Percentiles rank a stretch among this genome's conserved stretches.
These are phyloP conservation scores for Eimeria sp. DNA, from an alignment of 169 alveolate genomes.

Conservation along the genomic window DNA sequence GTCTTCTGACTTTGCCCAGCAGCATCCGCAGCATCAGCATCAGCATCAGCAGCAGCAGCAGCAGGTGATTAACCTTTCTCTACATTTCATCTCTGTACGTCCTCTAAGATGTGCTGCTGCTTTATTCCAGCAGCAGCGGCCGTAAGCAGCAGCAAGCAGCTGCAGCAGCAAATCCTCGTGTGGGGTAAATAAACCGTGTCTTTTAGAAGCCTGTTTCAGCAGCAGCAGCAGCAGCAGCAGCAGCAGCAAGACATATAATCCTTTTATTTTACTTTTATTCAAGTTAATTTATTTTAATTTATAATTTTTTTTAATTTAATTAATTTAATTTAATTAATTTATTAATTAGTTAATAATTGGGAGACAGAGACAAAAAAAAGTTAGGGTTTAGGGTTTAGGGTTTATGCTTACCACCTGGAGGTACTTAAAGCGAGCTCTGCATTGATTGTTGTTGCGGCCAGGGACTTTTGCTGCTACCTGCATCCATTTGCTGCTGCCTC, in stretches of 20 bases:
- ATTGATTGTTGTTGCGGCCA: constrained; percentile 91
- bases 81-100: constrained; percentile 87
- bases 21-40: background rate
- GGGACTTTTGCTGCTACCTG: constrained; percentile 89
- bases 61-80: constrained; percentile 82
- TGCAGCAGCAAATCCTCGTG: constrained; percentile 87
- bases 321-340: no score
- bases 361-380: background rate
- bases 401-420: constrained; percentile 57
- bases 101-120: constrained; percentile 86
- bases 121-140: constrained; percentile 83
- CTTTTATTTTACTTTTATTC: background rate
- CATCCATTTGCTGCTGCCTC: constrained; percentile 89
- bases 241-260: background rate
- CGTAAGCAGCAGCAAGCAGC: constrained; percentile 85
- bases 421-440: constrained; percentile 88
- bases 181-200: constrained; percentile 86
- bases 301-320: background rate
- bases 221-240: background rate
- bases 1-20: background rate
- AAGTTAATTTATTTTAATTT: no score
- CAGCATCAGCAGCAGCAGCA: background rate
- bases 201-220: constrained; percentile 49
- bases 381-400: constrained; percentile 10
- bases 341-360: no score